A percentile compares a stretch with the other conserved stretches of the same genome.
These are phyloP conservation scores for Syncephalis plumigaleata DNA, from an alignment of 371 early-diverging fungal genomes.

Conservation along the genomic window DNA sequence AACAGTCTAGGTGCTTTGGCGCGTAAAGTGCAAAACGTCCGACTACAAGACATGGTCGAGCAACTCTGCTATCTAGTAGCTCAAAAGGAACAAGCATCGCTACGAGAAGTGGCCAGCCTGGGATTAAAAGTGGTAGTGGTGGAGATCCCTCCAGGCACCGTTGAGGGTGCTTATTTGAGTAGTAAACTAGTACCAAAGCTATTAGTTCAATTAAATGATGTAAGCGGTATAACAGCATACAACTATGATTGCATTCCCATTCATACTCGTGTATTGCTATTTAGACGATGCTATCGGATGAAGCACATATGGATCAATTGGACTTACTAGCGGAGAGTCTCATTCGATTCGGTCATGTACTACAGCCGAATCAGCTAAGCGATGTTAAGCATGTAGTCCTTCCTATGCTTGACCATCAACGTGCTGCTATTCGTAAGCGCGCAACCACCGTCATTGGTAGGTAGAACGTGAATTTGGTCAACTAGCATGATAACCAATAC, in stretches of 20 bases:
- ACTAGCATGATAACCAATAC: background rate
- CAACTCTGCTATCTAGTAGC: constrained; percentile 34
- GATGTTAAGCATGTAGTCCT: constrained; percentile 44
- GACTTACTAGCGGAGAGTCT: constrained; percentile 74
- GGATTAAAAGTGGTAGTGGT: constrained; percentile 62
- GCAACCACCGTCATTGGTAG: constrained; percentile 53
- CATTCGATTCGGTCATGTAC: constrained; percentile 47
- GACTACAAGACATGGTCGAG: constrained; percentile 46
- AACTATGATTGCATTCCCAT: no score
- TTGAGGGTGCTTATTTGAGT: no score
- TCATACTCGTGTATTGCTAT: no score
- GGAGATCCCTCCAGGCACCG: constrained; percentile 20
- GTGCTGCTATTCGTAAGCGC: constrained; percentile 72
- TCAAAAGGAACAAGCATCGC: constrained; percentile 13
- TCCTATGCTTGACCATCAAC: constrained; percentile 43
- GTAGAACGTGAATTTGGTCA: background rate
- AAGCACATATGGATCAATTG: constrained; percentile 64
- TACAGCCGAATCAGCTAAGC: constrained; percentile 15
- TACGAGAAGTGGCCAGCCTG: no score
- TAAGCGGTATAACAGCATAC: no score
- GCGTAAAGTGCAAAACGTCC: constrained; percentile 43
- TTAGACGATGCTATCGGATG: constrained; percentile 15
- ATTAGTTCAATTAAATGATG: no score
- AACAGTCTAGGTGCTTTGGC: constrained; percentile 58
- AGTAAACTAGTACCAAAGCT: no score